phyloP scores from a whole-genome alignment of 2,329 filamentous ascomycete species.

The Fusarium pseudonygamai region DNA sequence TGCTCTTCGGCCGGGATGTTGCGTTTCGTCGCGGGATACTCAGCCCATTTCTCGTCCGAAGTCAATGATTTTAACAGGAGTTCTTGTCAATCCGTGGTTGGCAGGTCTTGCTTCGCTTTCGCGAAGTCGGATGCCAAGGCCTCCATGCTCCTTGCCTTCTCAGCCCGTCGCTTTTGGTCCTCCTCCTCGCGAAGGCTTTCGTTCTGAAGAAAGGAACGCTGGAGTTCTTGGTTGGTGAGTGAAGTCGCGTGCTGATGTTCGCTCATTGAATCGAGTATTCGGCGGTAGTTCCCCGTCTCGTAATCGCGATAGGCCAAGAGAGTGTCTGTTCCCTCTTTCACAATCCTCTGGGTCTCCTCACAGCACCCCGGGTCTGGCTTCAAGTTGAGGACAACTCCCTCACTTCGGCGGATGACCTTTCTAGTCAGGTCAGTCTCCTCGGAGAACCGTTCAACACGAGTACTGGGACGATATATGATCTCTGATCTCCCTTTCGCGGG shows the following conservation, averaged over 20 bases:
- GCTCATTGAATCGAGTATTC: background rate
- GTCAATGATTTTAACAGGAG: accelerated
- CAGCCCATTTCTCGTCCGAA: background rate
- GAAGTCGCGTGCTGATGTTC: background rate
- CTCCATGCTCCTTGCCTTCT: background rate
- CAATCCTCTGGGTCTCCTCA: background rate
- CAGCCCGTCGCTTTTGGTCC: background rate
- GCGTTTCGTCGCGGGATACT: background rate
- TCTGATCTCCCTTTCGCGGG: background rate
- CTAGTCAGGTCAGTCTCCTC: accelerated
- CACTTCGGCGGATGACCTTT: accelerated
- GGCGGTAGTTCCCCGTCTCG: background rate
- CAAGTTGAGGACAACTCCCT: background rate
- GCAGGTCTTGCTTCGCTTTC: background rate
- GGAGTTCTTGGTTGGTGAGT: too few relatives aligned
- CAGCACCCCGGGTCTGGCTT: accelerated
- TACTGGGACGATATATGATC: background rate
- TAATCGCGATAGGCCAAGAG: too few relatives aligned
- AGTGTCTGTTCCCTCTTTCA: background rate
- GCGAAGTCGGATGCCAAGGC: background rate
- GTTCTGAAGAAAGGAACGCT: background rate
- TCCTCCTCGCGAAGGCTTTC: background rate
- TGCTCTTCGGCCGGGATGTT: background rate
- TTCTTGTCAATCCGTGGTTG: background rate
- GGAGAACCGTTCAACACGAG: background rate